A percentile compares a stretch with the other conserved stretches of the same genome.
Evolutionary conservation across 2,329 filamentous ascomycete genomes (phyloP).

Genomic region (Aspergillus udagawae): DNA sequence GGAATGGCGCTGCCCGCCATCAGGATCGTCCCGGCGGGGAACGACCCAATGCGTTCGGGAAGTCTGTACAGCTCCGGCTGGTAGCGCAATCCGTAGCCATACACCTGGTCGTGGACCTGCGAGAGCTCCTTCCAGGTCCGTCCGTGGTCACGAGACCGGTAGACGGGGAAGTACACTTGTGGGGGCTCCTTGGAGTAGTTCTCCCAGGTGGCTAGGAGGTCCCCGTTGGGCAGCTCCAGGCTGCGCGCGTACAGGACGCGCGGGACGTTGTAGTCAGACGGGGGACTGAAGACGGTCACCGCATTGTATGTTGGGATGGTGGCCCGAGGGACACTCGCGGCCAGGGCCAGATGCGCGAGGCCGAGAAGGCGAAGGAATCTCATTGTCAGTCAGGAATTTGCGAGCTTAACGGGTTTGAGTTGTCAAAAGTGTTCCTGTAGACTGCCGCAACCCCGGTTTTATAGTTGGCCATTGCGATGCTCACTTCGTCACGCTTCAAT

Average conservation of each 20-base stretch:
- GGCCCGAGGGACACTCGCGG: constrained; percentile 2
- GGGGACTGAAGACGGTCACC: constrained; percentile 42
- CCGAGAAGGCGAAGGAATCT: constrained; percentile 10
- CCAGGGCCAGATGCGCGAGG: constrained; percentile 8
- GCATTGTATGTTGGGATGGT: constrained; percentile 25
- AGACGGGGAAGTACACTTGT: constrained; percentile 50
- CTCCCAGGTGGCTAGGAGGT: constrained; percentile 53
- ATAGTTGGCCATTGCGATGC: background rate
- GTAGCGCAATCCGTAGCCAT: constrained; percentile 63
- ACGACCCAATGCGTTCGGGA: constrained; percentile 54
- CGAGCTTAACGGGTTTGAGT: background rate
- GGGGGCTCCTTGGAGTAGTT: constrained; percentile 55
- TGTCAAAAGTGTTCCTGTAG: background rate
- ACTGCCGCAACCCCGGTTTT: background rate
- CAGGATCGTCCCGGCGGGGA: constrained; percentile 60
- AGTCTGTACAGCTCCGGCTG: constrained; percentile 67
- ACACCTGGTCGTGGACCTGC: constrained; percentile 59
- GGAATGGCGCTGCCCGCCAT: constrained; percentile 55
- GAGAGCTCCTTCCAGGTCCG: constrained; percentile 61
- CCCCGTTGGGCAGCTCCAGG: constrained; percentile 41
- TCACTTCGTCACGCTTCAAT: background rate
- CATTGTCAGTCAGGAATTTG: constrained; percentile 7
- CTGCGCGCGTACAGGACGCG: constrained; percentile 52
- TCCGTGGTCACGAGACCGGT: constrained; percentile 51
- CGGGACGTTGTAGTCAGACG: constrained; percentile 43